Evolutionary conservation across 2,329 filamentous ascomycete species (phyloP), one percentile per base, ranked within the genome.

Genomic region (Cryoendolithus antarcticus): DNA sequence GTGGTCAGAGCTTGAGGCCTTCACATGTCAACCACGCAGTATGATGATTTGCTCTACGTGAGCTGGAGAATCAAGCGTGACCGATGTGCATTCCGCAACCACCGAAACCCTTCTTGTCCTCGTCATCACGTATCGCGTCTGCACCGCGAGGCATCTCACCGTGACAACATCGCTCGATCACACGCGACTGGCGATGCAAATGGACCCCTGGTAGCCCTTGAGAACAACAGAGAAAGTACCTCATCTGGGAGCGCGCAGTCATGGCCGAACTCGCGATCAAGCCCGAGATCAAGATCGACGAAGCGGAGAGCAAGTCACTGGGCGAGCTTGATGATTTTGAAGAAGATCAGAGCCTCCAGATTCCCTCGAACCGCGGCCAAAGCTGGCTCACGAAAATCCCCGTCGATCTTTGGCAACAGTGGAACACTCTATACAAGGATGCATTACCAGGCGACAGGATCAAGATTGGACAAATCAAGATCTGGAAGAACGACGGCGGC

Each of bases 371-470:
- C 32, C 30, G 37, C 35, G 19, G 19, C 19, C 46, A 48, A 44
- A 48, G 54, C 24, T 93, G 85, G 67, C 70, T 93, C 36, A 80
- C 83, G 38, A 80, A 84, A 47, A 69, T 93, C 32, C 86, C 86
- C 12, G 77, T 77, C 46, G 81, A 82, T 56, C 70, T 93, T 41
- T 91, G 85, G 77, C 75, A 89, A 49, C 73, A 79, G 33, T 93
- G 86, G 83, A 65, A 66, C 24, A 71, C 78, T 48, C 63, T 93
- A 9, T 80, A 84, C 51, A 82, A 89, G 46, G 80, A 93, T 49
- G 80, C 47, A 30, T 44, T 46, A 9, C 50, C 51, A n/a, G 50
- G 47, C n/a, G 39, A 42, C 12, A 32, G 81, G 41, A 82, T 93
- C 46, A 74, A 82, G 57, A 75, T 93, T 47, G 86, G 86, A 12